Evolutionary conservation across 208 protist genomes (phyloP), one percentile per base, ranked within the genome.

Genomic region (Herpetomonas samuelpessoai): DNA sequence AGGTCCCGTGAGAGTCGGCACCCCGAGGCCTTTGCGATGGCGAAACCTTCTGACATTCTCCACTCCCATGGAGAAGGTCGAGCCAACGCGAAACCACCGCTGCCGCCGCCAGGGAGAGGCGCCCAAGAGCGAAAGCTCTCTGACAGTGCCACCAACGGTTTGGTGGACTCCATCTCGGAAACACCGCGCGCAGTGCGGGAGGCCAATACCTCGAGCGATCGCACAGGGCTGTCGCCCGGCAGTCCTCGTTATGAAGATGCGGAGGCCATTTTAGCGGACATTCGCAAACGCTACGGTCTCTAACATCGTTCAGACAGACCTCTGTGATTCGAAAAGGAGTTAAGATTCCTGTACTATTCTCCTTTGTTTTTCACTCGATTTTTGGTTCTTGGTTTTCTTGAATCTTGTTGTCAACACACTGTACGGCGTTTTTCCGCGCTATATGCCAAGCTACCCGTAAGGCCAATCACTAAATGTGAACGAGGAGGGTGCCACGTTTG

Each of bases 181-280:
- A 48, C 12, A 19, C 44, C 44, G 4, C 44, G 4, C 16, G 10
- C 4, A 19, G 19, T 3, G 3, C 6, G 14, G 9, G 9, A 6
- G 14, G 35, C 6, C 9, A 41, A 14, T 14, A 41, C 10, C 4
- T 22, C 16, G 16, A 22, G 10, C 10, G 16, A 9, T 9, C 4
- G 44, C 3, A 19, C 4, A 6, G 44, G 44, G 12, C 4, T 48
- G 7, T 6, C 44, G 16, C 44, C 44, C 3, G 54, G 35, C 30
- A 56, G 30, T 49, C 41, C 56, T 22, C 29, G 57, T 10, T 79
- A 76, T 38, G 79, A 85, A 35, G 79, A 81, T 26, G 79, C 74
- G 0, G 61, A 57, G 29, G 62, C 71, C 35, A 85, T 85, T 49
- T 52, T 85, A 30, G 73, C 62, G 4, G 71, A 80, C 38, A 85